Percentiles rank a stretch among this genome's conserved stretches.
Evolutionary conservation across 345 rosid species (phyloP).

Genomic region (Eutrema japonicum): DNA sequence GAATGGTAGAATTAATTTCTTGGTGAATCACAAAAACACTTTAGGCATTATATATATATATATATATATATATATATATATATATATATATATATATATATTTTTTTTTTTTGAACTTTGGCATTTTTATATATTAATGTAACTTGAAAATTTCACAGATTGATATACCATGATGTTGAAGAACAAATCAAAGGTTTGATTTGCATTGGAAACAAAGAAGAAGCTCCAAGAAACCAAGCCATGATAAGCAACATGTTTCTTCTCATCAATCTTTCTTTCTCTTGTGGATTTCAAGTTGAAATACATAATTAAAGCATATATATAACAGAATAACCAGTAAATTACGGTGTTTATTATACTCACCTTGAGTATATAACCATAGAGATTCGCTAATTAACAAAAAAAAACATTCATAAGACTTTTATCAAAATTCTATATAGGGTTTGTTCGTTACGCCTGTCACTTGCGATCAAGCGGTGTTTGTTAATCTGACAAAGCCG

Average conservation of each 20-base stretch:
- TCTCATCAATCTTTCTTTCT: conserved; percentile 22
- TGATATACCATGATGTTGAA: conserved; percentile 4
- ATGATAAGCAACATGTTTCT: conserved; percentile 33
- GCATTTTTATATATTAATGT: neutral
- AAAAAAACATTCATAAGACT: neutral
- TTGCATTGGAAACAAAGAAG: conserved; percentile 27
- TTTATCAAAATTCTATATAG: neutral
- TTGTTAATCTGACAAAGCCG: too few relatives aligned
- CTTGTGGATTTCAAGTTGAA: conserved; percentile 27
- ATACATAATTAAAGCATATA: conserved; percentile 31
- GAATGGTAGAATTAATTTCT: neutral
- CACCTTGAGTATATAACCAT: conserved; percentile 11
- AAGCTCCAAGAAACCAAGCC: conserved; percentile 22
- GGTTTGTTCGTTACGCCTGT: too few relatives aligned
- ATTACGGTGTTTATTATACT: conserved; percentile 17
- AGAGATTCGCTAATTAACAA: neutral
- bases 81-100: too few relatives aligned
- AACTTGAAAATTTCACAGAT: conserved; percentile 22
- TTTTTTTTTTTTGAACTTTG: too few relatives aligned
- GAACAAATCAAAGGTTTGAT: conserved; percentile 35
- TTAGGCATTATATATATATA: too few relatives aligned
- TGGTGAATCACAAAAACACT: neutral
- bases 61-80: too few relatives aligned
- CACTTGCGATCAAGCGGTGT: too few relatives aligned
- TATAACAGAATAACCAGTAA: conserved; percentile 9